These are phyloP conservation scores for Paraconiothyrium sp. DNA, from an alignment of 2,329 filamentous ascomycete genomes.

Conservation along the genomic window DNA sequence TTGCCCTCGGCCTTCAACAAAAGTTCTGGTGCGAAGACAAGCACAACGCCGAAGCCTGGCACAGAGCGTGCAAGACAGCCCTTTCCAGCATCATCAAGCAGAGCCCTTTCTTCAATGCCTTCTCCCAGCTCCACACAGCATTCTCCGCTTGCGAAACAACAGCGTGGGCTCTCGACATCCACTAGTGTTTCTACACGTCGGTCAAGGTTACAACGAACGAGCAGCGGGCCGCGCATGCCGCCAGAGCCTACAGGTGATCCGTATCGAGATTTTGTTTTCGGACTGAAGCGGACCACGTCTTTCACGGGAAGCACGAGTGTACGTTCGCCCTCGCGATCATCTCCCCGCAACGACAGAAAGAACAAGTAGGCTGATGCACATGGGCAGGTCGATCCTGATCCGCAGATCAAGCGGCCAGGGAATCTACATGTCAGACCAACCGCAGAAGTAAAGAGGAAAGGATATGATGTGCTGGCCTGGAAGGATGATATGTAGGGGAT, in stretches of 20 bases:
- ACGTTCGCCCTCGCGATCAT: slow-evolving; percentile 21
- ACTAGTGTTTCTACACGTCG: background rate
- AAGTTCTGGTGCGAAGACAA: slow-evolving; percentile 3
- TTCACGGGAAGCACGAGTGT: slow-evolving; percentile 34
- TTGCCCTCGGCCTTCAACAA: slow-evolving; percentile 14
- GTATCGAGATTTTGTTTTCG: slow-evolving; percentile 32
- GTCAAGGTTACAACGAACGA: slow-evolving; percentile 3
- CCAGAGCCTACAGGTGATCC: slow-evolving; percentile 24
- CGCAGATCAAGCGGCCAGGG: slow-evolving; percentile 2
- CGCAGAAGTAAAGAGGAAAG: slow-evolving; percentile 4
- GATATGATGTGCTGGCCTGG: slow-evolving; percentile 18
- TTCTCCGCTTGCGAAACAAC: background rate
- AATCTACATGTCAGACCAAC: slow-evolving; percentile 12
- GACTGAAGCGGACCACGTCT: slow-evolving; percentile 24
- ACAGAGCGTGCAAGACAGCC: slow-evolving; percentile 27
- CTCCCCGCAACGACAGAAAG: background rate
- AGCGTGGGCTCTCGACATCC: background rate
- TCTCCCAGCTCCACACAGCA: background rate
- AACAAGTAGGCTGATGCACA: slow-evolving; percentile 1
- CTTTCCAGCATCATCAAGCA: slow-evolving; percentile 20
- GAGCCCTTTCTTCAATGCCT: background rate
- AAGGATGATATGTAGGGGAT: slow-evolving; percentile 6
- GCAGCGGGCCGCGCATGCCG: background rate
- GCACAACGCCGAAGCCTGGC: background rate
- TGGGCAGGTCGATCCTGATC: slow-evolving; percentile 1